Conservation (phyloP, 805 yeast genomes). For the Tanozyma kutaoensis region DNA sequence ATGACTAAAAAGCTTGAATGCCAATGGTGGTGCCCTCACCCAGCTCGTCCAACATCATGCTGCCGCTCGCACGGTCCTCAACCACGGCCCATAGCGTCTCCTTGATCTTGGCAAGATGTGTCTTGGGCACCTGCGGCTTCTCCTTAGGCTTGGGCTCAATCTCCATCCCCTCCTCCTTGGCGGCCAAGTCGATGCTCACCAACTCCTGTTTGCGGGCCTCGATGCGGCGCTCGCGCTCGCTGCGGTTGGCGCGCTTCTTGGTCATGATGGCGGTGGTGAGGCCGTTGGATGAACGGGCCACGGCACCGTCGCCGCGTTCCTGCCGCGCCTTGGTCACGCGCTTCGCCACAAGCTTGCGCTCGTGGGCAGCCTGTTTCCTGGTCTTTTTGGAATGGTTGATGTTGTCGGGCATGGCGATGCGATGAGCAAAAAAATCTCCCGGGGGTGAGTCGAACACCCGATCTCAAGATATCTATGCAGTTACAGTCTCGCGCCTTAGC, state of each 20-base stretch:
- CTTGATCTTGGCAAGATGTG: conserved; percentile 37
- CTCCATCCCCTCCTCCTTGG: conserved; percentile 36
- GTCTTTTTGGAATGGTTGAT: too few species aligned
- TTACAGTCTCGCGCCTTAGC: conserved; percentile 38
- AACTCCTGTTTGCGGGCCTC: conserved; percentile 40
- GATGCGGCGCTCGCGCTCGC: conserved; percentile 69
- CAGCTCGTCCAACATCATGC: conserved; percentile 26
- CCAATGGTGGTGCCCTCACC: conserved; percentile 84
- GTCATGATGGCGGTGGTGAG: conserved; percentile 56
- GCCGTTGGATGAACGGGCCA: too few species aligned
- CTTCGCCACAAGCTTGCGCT: too few species aligned
- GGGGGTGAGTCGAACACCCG: conserved; percentile 40
- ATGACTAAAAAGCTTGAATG: conserved; percentile 39
- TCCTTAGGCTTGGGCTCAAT: conserved; percentile 21
- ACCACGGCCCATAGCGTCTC: conserved; percentile 63
- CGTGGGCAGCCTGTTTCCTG: too few species aligned
- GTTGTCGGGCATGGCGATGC: conserved; percentile 3
- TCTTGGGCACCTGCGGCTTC: conserved; percentile 8
- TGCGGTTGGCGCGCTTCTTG: conserved; percentile 65
- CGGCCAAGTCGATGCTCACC: conserved; percentile 34
- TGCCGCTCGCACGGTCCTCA: conserved; percentile 39
- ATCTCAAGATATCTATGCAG: conserved; percentile 29
- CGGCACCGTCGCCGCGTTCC: too few species aligned
- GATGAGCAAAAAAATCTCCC: conserved; percentile 19
- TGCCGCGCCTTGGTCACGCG: too few species aligned